Conservation (phyloP, 208 protist species). For the Acanthamoeba comandoni region DNA sequence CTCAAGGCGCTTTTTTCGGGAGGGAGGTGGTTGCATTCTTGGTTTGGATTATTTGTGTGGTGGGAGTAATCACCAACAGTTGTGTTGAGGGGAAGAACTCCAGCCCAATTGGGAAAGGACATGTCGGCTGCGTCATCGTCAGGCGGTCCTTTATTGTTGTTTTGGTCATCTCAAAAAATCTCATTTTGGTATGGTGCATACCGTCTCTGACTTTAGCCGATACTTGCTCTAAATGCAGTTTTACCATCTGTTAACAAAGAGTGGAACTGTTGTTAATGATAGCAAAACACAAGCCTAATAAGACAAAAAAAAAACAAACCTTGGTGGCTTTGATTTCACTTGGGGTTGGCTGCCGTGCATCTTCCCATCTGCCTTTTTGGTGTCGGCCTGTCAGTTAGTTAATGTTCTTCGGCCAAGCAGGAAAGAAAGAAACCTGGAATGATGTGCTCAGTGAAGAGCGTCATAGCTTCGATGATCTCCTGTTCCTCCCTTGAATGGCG, state of each 20-base stretch:
- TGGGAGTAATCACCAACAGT: too few relatives aligned
- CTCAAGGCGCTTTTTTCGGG: too few relatives aligned
- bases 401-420: not conserved
- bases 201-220: constrained; percentile 41
- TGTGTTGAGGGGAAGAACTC: constrained; percentile 28
- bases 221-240: constrained; percentile 20
- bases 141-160: not conserved
- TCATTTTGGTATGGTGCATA: too few relatives aligned
- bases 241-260: constrained; percentile 24
- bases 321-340: constrained; percentile 59
- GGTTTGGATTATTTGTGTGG: too few relatives aligned
- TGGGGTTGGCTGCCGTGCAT: constrained; percentile 25
- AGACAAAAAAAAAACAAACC: not conserved
- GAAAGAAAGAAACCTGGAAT: constrained; percentile 24
- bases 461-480: constrained; percentile 49
- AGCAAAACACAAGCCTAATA: not conserved
- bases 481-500: constrained; percentile 8
- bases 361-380: constrained; percentile 27
- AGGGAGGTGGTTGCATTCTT: too few relatives aligned
- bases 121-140: constrained; percentile 18
- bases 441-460: constrained; percentile 40
- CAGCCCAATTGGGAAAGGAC: not conserved
- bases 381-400: not conserved
- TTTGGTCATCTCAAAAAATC: too few relatives aligned
- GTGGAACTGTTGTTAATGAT: not conserved